These are phyloP conservation scores for Passiflora organensis DNA, from an alignment of 345 rosid species.

Conservation along the genomic window DNA sequence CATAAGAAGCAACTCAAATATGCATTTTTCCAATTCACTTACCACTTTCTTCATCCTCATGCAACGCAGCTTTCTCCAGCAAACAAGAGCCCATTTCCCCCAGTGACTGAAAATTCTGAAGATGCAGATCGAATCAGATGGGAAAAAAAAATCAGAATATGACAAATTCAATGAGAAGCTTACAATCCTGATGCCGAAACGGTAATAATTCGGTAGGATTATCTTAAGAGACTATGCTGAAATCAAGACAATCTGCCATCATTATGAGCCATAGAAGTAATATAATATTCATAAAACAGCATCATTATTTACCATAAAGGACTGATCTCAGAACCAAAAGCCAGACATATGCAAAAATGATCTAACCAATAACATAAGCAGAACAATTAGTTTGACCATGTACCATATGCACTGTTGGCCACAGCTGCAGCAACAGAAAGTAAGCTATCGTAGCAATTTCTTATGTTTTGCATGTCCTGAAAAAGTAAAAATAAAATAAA, in stretches of 20 bases:
- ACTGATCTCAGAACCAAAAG: too few species aligned
- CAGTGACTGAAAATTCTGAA: constrained; percentile 86
- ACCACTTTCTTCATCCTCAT: constrained; percentile 74
- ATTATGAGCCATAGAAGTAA: neutral
- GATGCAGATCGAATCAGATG: constrained; percentile 14
- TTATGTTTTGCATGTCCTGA: constrained; percentile 90
- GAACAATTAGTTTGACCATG: neutral
- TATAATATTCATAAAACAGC: neutral
- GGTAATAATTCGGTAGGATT: too few species aligned
- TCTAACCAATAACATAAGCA: neutral
- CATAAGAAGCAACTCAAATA: constrained; percentile 4
- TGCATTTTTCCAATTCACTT: constrained; percentile 13
- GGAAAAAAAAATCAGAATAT: neutral
- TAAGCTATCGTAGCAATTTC: constrained; percentile 89
- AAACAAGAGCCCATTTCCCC: constrained; percentile 91
- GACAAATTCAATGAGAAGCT: neutral
- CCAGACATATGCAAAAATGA: neutral
- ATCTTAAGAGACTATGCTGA: too few species aligned
- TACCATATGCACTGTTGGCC: constrained; percentile 94
- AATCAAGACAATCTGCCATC: too few species aligned
- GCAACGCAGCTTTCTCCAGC: constrained; percentile 63
- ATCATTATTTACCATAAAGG: neutral
- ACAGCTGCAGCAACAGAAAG: constrained; percentile 92
- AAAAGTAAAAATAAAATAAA: too few species aligned
- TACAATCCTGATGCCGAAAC: too few species aligned